A percentile compares a stretch with the other conserved stretches of the same genome.
Evolutionary conservation across 768 basidiomycete species (phyloP).

Genomic region (Leccinum broughii): DNA sequence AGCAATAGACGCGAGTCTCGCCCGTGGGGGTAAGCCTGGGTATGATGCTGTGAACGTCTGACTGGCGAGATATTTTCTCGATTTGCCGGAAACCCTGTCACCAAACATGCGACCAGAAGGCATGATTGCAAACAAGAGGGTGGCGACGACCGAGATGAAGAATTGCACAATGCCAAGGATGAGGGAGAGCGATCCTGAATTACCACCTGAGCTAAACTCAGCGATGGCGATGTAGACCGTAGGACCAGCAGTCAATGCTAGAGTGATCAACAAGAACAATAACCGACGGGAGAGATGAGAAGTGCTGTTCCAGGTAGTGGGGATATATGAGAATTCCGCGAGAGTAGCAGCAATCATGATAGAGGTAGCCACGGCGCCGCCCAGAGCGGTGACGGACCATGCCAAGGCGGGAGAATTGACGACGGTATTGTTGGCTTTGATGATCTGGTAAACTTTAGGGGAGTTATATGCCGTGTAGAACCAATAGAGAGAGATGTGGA

Average conservation of each 20-base stretch:
- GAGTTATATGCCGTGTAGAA: conserved; percentile 97
- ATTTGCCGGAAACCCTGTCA: conserved; percentile 93
- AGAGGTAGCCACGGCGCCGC: conserved; percentile 91
- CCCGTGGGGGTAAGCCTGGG: conserved; percentile 59
- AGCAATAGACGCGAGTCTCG: conserved; percentile 74
- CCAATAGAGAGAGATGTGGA: conserved; percentile 93
- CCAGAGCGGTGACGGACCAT: conserved; percentile 93
- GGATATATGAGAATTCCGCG: conserved; percentile 96
- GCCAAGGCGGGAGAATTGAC: conserved; percentile 73
- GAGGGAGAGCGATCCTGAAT: conserved; percentile 71
- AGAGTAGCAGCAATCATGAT: conserved; percentile 97
- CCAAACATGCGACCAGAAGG: conserved; percentile 99
- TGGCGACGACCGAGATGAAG: conserved; percentile 85
- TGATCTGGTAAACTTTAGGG: conserved; percentile 73
- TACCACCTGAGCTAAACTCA: conserved; percentile 56
- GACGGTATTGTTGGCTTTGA: conserved; percentile 34
- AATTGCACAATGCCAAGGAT: conserved; percentile 98
- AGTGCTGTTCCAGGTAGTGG: conserved; percentile 98
- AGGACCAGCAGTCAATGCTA: conserved; percentile 89
- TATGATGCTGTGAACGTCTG: conserved; percentile 99
- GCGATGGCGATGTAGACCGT: conserved; percentile 93
- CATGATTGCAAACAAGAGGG: conserved; percentile 85
- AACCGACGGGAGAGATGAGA: conserved; percentile 92
- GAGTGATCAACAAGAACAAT: conserved; percentile 85
- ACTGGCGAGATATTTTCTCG: conserved; percentile 94